Percentiles rank a stretch among this genome's conserved stretches.
phyloP scores from a whole-genome alignment of 208 protist genomes.

The Acanthamoeba lenticulata region DNA sequence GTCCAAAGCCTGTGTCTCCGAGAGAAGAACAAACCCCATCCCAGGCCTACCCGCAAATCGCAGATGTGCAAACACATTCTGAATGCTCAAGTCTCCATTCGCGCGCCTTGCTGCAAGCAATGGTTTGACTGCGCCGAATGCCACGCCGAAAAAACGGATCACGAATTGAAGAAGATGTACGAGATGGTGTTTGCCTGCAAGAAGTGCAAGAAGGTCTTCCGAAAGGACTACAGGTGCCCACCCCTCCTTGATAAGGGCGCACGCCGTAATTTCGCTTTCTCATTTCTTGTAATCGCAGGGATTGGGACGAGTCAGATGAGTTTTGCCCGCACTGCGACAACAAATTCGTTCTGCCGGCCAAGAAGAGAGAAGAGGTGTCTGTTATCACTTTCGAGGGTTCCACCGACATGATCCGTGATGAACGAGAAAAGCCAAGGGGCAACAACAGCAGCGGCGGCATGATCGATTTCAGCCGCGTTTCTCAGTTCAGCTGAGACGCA shows the following conservation, averaged over 20 bases:
- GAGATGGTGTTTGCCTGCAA: slow-evolving; percentile 86
- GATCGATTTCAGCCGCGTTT: background rate
- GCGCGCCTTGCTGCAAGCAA: slow-evolving; percentile 85
- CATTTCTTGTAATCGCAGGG: background rate
- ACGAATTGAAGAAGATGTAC: slow-evolving; percentile 74
- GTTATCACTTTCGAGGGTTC: slow-evolving; percentile 27
- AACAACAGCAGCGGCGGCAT: background rate
- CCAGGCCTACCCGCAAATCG: background rate
- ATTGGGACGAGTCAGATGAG: slow-evolving; percentile 83
- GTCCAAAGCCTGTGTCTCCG: background rate
- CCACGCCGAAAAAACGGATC: slow-evolving; percentile 81
- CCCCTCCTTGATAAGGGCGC: background rate
- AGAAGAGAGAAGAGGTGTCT: slow-evolving; percentile 34
- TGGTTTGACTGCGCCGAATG: slow-evolving; percentile 88
- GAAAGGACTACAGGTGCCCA: slow-evolving; percentile 75
- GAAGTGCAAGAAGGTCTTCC: slow-evolving; percentile 88
- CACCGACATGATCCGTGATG: slow-evolving; percentile 54
- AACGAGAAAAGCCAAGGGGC: slow-evolving; percentile 8
- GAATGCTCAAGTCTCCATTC: slow-evolving; percentile 82
- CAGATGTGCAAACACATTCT: slow-evolving; percentile 78
- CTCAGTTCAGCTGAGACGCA: background rate
- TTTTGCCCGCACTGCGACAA: slow-evolving; percentile 87
- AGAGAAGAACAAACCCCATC: background rate
- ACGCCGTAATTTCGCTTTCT: background rate
- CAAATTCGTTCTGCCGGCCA: slow-evolving; percentile 77